These are phyloP conservation scores for Saposhnikovia divaricata DNA, from an alignment of 129 eudicot genomes.

Conservation along the genomic window DNA sequence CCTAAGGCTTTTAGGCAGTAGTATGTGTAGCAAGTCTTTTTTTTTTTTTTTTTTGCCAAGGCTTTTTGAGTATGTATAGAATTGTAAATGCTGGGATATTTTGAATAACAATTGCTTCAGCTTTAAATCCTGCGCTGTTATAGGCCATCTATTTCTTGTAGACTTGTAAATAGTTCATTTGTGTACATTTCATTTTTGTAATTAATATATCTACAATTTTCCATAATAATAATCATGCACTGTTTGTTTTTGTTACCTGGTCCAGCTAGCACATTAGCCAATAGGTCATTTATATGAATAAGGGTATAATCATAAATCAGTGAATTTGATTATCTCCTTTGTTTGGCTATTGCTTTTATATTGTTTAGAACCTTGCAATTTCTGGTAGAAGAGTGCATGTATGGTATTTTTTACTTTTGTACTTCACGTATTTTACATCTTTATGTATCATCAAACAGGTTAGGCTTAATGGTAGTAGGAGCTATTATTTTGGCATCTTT, in stretches of 20 bases:
- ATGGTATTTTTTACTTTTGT: not conserved
- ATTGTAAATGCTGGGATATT: not conserved
- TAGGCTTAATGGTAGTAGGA: slow-evolving; percentile 84
- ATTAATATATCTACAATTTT: not conserved
- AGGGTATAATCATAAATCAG: not conserved
- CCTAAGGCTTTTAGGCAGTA: not conserved
- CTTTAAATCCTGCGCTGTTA: not conserved
- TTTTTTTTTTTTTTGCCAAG: not conserved
- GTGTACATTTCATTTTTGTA: not conserved
- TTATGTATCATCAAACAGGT: slow-evolving; percentile 30
- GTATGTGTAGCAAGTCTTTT: not conserved
- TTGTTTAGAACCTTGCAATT: not conserved
- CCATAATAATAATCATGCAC: not conserved
- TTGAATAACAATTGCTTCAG: not conserved
- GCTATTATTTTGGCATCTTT: slow-evolving; percentile 80
- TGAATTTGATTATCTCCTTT: not conserved
- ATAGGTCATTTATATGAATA: not conserved
- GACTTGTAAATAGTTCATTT: not conserved
- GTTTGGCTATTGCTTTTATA: not conserved
- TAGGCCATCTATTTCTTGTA: not conserved
- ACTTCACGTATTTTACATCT: not conserved
- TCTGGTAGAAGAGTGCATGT: not conserved
- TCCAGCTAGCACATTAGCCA: not conserved
- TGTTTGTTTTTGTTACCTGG: not conserved
- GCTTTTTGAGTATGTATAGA: not conserved